Base-by-base conservation (phyloP, 2,329 filamentous ascomycete species). In the Pseudogymnoascus verrucosus region DNA sequence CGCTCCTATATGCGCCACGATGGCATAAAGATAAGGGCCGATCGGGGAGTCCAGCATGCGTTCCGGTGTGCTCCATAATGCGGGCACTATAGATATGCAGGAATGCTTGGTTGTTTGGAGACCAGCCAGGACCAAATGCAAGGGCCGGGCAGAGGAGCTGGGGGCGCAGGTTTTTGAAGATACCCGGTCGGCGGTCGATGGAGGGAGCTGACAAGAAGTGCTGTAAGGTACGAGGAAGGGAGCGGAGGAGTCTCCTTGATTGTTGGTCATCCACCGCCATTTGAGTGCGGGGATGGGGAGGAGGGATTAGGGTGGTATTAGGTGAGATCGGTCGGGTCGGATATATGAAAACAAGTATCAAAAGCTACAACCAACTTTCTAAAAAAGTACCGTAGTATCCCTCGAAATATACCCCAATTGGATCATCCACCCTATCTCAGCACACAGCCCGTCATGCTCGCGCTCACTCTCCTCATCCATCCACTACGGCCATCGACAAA, bases 161-260 rank as follows among this genome's bases (percentile, higher is more conserved):
- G 21, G 7, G 26, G 47, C 26, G 26, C n/a, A 31, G 26, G 47
- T 31, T 7, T 51, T 54, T 54, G n/a, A 8, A 26, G 44, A 54
- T 54, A n/a, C 10, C n/a, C 47, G 47, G 47, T 54, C 44, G 23
- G 26, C 23, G 47, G 47, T 16, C 6, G 23, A 4, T 21, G 23
- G 47, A 31, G 14, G n/a, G 26, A 54, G 14, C 14, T 16, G 26
- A 31, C 4, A 12, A n/a, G 23, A 51, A 21, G n/a, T 31, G 21
- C 47, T 54, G 47, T 54, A 54, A 54, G 47, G 47, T 54, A 54
- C 47, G 47, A 54, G 47, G 21, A 21, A 31, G 26, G n/a, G n/a
- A 31, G 1, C 47, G 8, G 47, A 54, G 47, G n/a, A 5, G 8
- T 54, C 47, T 54, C 47, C 47, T 31, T 54, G n/a, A 54, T 54